phyloP scores from a whole-genome alignment of 306 rosid species.

The Fagus crenata region DNA sequence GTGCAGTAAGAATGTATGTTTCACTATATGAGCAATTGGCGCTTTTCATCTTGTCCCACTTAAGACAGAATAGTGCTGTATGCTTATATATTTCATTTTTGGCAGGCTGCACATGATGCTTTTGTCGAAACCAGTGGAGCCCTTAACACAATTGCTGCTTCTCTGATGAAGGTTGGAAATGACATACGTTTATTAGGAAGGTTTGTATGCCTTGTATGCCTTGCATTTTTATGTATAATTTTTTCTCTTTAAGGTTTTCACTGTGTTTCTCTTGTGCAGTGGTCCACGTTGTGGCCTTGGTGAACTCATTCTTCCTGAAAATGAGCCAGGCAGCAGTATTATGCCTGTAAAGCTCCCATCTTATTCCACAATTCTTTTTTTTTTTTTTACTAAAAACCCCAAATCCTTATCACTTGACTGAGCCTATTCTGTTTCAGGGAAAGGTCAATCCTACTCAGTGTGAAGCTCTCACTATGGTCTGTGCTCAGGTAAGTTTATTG shows the following conservation, averaged over 20 bases:
- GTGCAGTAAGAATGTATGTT: conserved; percentile 1
- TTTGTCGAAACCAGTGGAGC: conserved; percentile 93
- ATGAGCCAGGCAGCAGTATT: conserved; percentile 99
- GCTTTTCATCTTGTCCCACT: conserved; percentile 16
- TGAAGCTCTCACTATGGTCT: conserved; percentile 99
- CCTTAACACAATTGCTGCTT: conserved; percentile 79
- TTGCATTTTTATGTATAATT: not conserved
- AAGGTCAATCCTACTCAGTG: conserved; percentile 99
- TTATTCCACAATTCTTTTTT: conserved; percentile 9
- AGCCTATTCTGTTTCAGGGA: conserved; percentile 64
- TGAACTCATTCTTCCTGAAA: conserved; percentile 97
- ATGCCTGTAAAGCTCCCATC: conserved; percentile 78
- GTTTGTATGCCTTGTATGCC: conserved; percentile 40
- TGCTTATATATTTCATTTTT: conserved; percentile 30
- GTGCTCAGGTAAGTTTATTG: conserved; percentile 77
- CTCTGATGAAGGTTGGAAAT: conserved; percentile 93
- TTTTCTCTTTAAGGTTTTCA: conserved; percentile 25
- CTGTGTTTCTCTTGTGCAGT: conserved; percentile 42
- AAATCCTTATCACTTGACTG: conserved; percentile 9
- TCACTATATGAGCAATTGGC: conserved; percentile 22
- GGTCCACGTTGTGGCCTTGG: conserved; percentile 99
- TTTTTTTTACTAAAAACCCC: conserved; percentile 11
- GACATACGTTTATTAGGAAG: conserved; percentile 95
- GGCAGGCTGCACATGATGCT: conserved; percentile 98
- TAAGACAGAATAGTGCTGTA: conserved; percentile 22